Base-by-base conservation (phyloP, 495 filamentous ascomycete genomes). In the Aspergillus kassunensis region DNA sequence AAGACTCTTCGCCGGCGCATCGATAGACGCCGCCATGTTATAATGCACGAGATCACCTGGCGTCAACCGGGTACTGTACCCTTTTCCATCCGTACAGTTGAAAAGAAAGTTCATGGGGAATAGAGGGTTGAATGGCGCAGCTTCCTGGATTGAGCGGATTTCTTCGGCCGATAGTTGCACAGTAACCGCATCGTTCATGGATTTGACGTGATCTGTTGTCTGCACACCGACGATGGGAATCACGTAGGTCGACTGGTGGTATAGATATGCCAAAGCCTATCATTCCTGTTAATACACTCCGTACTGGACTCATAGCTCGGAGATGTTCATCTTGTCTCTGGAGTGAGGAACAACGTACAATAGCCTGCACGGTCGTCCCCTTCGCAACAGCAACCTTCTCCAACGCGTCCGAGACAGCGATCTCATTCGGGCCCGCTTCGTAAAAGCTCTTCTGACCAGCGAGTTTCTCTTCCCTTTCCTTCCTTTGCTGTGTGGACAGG, bases 151-250 rank as follows among this genome's bases (percentile, higher is more conserved):
- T 12, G 15, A 20, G 18, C 11, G 25, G 27, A 45, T 29, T 16
- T 45, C 43, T 7, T 45, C 27, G 1, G 3, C 2, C 18, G 27
- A 45, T 3, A 45, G 43, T 16, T 23, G 13, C 27, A 45, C 12
- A 1, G 27, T 34, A 4, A 34, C 13, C 11, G 43, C 43, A 15
- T 45, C 43, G 10, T 31, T 34, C 27, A 45, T 31, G 1, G 16
- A 21, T 15, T 34, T 33, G 27, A 44, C 27, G 15, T 45, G 43
- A 13, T 45, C 27, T 12, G 12, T 45, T 2, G 27, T 45, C 43
- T 45, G 43, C n/a, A 45, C 43, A 29, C 43, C 43, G 5, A 45
- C 43, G 7, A 45, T 45, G 2, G 43, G 43, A 16, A 45, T 30
- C 19, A 45, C 43, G 27, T 34, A 45, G n/a, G 43, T 45, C 8